Base-by-base conservation (phyloP, 1,284 basidiomycete genomes). In the Veloporphyrellus conicus region DNA sequence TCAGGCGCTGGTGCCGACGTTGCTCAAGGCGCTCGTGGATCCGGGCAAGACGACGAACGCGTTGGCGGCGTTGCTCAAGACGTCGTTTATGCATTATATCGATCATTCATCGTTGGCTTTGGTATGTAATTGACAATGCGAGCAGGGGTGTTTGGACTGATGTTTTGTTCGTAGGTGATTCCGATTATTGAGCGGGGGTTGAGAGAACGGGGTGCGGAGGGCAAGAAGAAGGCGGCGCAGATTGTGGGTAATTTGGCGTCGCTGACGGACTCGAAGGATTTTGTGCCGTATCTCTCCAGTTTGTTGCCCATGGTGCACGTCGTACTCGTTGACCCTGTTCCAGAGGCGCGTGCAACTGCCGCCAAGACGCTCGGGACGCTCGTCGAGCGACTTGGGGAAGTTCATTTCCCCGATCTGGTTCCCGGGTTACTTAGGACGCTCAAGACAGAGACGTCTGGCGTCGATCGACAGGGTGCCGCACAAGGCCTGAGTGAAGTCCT, bases 21-120 rank as follows among this genome's bases (percentile, higher is more conserved):
- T 99, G 54, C 81, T 99, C 61, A 97, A 94, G 68, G 96, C 96
- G 1, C 78, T 99, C 57, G 93, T 97, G 22, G 95, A 99, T 68
- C 96, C 96, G 7, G 83, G 82, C 0, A 97, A 94, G 73, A 99
- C 93, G 6, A 80, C 88, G 9, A 82, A 76, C 50, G 96, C 95
- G 1, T 73, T 99, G 47, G 73, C 85, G 22, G 78, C 87, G 0
- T 74, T 99, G 31, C 76, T 99, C 52, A 92, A 93, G 68, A 98
- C 92, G 9, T 93, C 92, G 7, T 99, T 99, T 70, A 90, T 93
- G 70, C 96, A 99, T 66, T 98, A 97, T 63, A 95, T 99, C 57
- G 96, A 99, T 60, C 90, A 94, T 42, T 96, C 96, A 0, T 99
- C 96, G 3, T 74, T 99, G n/a, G 96, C 96, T 16, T 72, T 99